These are phyloP conservation scores for Abelmoschus esculentus DNA, from an alignment of 345 rosid species.

Conservation along the genomic window DNA sequence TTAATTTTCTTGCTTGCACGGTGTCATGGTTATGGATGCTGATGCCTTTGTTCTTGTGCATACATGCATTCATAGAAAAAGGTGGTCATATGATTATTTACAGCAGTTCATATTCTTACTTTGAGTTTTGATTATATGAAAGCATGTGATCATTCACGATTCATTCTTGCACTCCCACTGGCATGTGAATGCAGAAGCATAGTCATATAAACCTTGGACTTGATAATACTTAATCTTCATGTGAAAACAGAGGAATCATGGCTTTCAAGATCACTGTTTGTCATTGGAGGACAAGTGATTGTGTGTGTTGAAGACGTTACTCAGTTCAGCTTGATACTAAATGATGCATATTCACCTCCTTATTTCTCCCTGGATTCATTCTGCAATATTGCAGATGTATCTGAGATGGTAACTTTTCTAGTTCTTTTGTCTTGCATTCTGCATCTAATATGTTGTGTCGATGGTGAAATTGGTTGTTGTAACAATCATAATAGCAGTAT, in stretches of 20 bases:
- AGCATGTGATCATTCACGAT: not conserved
- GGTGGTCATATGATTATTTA: not conserved
- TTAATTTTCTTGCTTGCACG: not conserved
- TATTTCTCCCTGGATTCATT: constrained; percentile 53
- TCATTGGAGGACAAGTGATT: constrained; percentile 50
- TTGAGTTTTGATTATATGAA: not conserved
- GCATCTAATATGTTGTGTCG: not conserved
- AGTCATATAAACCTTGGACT: not conserved
- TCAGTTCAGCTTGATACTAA: constrained; percentile 44
- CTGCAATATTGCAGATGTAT: constrained; percentile 51
- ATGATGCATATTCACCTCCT: constrained; percentile 36
- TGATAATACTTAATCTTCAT: not conserved
- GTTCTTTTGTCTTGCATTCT: not conserved
- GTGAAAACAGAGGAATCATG: constrained; percentile 50
- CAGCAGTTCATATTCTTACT: not conserved
- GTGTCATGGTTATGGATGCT: not conserved
- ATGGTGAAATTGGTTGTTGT: not conserved
- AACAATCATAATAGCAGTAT: not conserved
- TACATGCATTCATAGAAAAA: not conserved
- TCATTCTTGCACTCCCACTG: not conserved
- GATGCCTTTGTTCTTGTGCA: not conserved
- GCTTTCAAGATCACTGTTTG: constrained; percentile 69
- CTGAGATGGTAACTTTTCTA: constrained; percentile 46
- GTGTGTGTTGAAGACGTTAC: constrained; percentile 70
- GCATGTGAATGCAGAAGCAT: not conserved